Conservation (phyloP, 2,329 filamentous ascomycete genomes). For the Paraconiothyrium sp. region DNA sequence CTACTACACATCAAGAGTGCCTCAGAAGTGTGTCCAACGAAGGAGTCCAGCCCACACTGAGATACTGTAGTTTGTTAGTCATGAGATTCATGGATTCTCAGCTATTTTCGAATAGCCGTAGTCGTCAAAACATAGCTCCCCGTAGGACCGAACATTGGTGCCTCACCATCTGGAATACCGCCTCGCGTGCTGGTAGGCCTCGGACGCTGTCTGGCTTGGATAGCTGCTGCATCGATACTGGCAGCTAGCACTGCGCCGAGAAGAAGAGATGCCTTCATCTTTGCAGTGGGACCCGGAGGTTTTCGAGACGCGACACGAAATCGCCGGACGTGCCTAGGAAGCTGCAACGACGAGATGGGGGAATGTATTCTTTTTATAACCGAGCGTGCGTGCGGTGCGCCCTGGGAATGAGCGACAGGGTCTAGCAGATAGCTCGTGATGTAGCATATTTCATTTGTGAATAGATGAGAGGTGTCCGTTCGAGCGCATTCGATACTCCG, state of each 20-base stretch:
- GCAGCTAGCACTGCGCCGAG: slow-evolving; percentile 35
- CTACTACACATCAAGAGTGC: slow-evolving; percentile 43
- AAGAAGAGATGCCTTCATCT: slow-evolving; percentile 37
- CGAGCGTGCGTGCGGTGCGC: background rate
- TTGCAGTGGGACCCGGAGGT: slow-evolving; percentile 11
- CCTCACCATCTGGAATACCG: slow-evolving; percentile 32
- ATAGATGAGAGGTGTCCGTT: slow-evolving; percentile 38
- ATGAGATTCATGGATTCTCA: background rate
- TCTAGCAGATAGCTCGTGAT: slow-evolving; percentile 3
- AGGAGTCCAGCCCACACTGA: slow-evolving; percentile 40
- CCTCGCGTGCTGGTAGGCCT: slow-evolving; percentile 9
- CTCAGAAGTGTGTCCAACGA: slow-evolving; percentile 41
- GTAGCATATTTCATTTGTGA: slow-evolving; percentile 40
- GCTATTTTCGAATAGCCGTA: background rate
- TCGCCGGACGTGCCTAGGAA: background rate
- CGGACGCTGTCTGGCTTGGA: slow-evolving; percentile 32
- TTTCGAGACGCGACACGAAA: slow-evolving; percentile 4
- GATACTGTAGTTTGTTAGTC: slow-evolving; percentile 14
- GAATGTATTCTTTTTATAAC: slow-evolving; percentile 6
- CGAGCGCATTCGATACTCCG: slow-evolving; percentile 24
- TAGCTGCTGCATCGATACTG: slow-evolving; percentile 30
- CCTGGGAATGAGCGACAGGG: background rate
- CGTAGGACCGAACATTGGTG: background rate
- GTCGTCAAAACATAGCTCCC: background rate
- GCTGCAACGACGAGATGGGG: slow-evolving; percentile 1